Conservation (phyloP, 2,329 filamentous ascomycete species). For the Ceratocystis eucalypticola region DNA sequence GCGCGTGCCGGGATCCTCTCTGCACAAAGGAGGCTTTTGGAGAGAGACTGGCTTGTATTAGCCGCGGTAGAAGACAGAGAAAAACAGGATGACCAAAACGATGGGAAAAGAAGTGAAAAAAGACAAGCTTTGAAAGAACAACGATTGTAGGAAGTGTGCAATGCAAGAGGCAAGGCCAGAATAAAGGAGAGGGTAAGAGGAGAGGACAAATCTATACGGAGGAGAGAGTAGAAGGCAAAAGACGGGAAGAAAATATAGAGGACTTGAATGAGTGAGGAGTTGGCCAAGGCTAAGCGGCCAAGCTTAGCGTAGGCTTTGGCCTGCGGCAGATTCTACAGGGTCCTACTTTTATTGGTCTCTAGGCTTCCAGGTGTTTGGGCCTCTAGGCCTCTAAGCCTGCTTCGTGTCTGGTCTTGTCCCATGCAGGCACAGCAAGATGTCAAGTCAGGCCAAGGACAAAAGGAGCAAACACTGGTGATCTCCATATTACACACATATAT, state of each 20-base stretch:
- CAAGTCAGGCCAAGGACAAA: background rate
- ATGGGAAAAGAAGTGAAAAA: background rate
- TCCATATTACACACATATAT: background rate
- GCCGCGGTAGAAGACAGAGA: constrained; percentile 8
- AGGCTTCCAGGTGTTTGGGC: background rate
- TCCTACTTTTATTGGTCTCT: background rate
- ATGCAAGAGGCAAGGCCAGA: background rate
- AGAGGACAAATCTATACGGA: background rate
- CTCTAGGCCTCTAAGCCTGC: background rate
- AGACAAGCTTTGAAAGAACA: background rate
- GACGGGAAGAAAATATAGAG: background rate
- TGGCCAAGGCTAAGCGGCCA: background rate
- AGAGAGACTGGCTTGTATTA: background rate
- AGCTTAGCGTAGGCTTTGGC: background rate
- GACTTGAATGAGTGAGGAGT: background rate
- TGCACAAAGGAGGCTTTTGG: background rate
- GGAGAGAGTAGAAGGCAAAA: background rate
- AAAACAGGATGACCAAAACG: background rate
- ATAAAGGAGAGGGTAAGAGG: background rate
- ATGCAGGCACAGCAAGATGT: background rate
- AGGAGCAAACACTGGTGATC: background rate
- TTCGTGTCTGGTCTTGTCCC: background rate
- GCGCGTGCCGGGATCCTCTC: constrained; percentile 1
- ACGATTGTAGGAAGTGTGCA: background rate
- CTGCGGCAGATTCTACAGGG: background rate